These are phyloP conservation scores for Colletotrichum sp. DNA, from an alignment of 2,329 filamentous ascomycete genomes.

Conservation along the genomic window DNA sequence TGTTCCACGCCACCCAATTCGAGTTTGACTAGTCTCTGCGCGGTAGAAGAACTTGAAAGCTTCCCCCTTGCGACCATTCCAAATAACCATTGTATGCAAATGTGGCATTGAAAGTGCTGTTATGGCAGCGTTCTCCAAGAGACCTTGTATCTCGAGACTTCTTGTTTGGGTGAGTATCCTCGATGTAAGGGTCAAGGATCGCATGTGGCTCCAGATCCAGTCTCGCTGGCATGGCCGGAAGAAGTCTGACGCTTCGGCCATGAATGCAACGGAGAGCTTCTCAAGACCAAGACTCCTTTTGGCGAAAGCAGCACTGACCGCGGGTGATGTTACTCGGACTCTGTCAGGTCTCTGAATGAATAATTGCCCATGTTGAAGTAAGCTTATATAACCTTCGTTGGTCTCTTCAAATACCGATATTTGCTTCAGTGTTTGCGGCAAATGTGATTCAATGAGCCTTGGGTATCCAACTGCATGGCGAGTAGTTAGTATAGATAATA, in stretches of 20 bases:
- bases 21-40: neutral
- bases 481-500: neutral
- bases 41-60: constrained; percentile 38
- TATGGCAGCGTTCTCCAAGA: constrained; percentile 28
- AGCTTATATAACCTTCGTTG: constrained; percentile 18
- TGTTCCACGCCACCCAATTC: neutral
- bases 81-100: constrained; percentile 35
- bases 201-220: constrained; percentile 32
- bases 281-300: constrained; percentile 28
- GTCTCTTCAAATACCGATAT: constrained; percentile 33
- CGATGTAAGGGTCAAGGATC: constrained; percentile 38
- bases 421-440: constrained; percentile 29
- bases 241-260: constrained; percentile 31
- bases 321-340: neutral
- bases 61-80: constrained; percentile 32
- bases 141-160: constrained; percentile 22
- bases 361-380: neutral
- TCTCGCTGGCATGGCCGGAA: constrained; percentile 26
- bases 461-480: neutral
- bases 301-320: constrained; percentile 25
- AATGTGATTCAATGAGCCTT: constrained; percentile 5
- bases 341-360: accelerated
- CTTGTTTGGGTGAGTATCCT: constrained; percentile 24
- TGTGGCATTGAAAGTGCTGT: constrained; percentile 32
- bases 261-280: constrained; percentile 32